These are phyloP conservation scores for Calonectria fujianensis DNA, from an alignment of 2,329 filamentous ascomycete genomes.

Conservation along the genomic window DNA sequence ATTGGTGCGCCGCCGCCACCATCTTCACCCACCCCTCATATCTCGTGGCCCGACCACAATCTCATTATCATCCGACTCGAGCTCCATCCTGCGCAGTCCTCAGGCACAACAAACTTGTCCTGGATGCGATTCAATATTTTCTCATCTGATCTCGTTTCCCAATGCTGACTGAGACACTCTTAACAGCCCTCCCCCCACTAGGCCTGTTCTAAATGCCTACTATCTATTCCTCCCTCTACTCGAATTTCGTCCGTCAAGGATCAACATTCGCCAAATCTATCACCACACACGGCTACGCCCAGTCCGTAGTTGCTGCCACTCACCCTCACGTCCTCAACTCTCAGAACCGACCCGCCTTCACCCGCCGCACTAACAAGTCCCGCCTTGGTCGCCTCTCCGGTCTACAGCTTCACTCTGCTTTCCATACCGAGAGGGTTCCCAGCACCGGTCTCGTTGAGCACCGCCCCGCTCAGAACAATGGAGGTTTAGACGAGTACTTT, in stretches of 20 bases:
- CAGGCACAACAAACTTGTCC: constrained; percentile 43
- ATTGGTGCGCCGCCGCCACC: constrained; percentile 41
- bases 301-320: constrained; percentile 96
- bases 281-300: constrained; percentile 97
- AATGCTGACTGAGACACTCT: constrained; percentile 51
- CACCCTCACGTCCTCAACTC: constrained; percentile 86
- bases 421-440: constrained; percentile 76
- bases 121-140: constrained; percentile 34
- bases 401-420: constrained; percentile 84
- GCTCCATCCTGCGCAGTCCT: constrained; percentile 47
- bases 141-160: constrained; percentile 25
- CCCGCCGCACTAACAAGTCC: constrained; percentile 71
- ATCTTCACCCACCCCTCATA: constrained; percentile 47
- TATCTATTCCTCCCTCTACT: constrained; percentile 81
- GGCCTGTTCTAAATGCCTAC: constrained; percentile 92
- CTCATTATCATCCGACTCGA: constrained; percentile 54
- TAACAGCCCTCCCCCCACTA: constrained; percentile 72
- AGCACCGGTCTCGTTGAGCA: constrained; percentile 72
- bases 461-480: constrained; percentile 73
- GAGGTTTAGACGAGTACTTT: constrained; percentile 91
- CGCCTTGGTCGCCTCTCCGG: constrained; percentile 73
- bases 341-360: constrained; percentile 80
- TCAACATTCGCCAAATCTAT: constrained; percentile 90
- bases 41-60: constrained; percentile 54
- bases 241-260: constrained; percentile 96